A percentile compares a stretch with the other conserved stretches of the same genome.
These are phyloP conservation scores for Paulownia fortunei DNA, from an alignment of 257 asterid species.

Conservation along the genomic window DNA sequence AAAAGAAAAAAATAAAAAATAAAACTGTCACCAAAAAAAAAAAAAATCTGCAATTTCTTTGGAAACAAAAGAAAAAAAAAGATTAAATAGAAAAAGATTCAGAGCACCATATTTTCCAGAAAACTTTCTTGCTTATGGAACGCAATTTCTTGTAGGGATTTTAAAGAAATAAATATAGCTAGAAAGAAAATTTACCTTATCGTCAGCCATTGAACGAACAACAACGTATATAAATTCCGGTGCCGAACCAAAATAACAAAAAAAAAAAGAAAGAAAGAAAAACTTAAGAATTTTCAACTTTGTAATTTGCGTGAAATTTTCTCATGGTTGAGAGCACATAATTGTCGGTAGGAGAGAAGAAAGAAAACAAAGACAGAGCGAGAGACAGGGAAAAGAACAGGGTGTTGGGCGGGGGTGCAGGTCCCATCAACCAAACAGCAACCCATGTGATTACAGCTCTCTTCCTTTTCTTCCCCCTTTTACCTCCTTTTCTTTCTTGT, in stretches of 20 bases:
- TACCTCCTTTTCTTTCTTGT: not conserved
- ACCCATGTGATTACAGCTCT: slow-evolving; percentile 71
- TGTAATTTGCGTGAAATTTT: slow-evolving; percentile 11
- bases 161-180: not conserved
- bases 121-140: slow-evolving; percentile 5
- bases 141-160: not conserved
- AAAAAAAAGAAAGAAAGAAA: slow-evolving; percentile 21
- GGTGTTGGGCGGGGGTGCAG: slow-evolving; percentile 23
- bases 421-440: slow-evolving; percentile 47
- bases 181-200: slow-evolving; percentile 37
- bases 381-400: slow-evolving; percentile 35
- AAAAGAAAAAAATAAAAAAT: too few relatives aligned
- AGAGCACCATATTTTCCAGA: not conserved
- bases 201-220: slow-evolving; percentile 36
- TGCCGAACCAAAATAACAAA: not conserved
- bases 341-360: slow-evolving; percentile 58
- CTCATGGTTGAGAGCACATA: slow-evolving; percentile 46
- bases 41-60: slow-evolving; percentile 15
- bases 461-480: slow-evolving; percentile 27
- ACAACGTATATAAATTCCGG: slow-evolving; percentile 6
- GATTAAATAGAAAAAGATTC: too few relatives aligned
- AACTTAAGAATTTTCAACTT: not conserved
- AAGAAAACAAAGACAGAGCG: slow-evolving; percentile 25
- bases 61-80: not conserved
- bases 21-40: not conserved